Evolutionary conservation across 352 stramenopile genomes (phyloP), one percentile per base, ranked within the genome.

Genomic region (Aphanomyces cochlioides): DNA sequence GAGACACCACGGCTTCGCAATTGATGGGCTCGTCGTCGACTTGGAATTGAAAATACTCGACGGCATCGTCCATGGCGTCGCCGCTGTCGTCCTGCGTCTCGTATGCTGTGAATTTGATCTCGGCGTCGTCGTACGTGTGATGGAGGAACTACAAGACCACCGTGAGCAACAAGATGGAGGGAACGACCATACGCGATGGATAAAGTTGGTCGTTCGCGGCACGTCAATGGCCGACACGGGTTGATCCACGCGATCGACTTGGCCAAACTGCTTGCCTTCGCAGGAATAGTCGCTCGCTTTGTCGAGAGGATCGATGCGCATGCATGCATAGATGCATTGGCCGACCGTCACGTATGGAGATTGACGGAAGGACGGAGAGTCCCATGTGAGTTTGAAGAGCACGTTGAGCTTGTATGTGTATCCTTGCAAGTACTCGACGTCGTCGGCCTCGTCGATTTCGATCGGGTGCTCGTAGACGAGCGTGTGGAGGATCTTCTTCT

Each of bases 11-110:
- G n/a, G 21, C 38, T 36, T 70, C 64, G 39, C 64, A 70, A 15
- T 70, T 56, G 15, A 70, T 41, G 13, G 64, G 64, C 21, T 70
- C 64, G 12, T 56, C 19, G 10, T 70, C 64, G 4, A 56, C 64
- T 45, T 47, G 53, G 40, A 70, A 70, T 28, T 56, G 64, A 10
- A 63, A 59, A 28, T 70, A 70, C 54, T 70, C 64, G 34, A 70
- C 64, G 12, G 61, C 3, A 15, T 70, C 64, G 19, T n/a, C 54
- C 28, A 28, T 28, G 19, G n/a, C 28, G 15, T 67, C 7, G 37
- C 28, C 47, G n/a, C 37, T 67, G 47, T 61, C 64, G 34, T 70
- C 28, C 38, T 70, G 64, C 15, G 40, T 56, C 54, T 70, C 64
- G 54, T 70, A 70, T 50, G 64, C 64, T 2, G 64, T 70, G 17